A percentile compares a stretch with the other conserved stretches of the same genome.
phyloP scores from a whole-genome alignment of 164 flowering plant genomes.

The Annona cherimola region DNA sequence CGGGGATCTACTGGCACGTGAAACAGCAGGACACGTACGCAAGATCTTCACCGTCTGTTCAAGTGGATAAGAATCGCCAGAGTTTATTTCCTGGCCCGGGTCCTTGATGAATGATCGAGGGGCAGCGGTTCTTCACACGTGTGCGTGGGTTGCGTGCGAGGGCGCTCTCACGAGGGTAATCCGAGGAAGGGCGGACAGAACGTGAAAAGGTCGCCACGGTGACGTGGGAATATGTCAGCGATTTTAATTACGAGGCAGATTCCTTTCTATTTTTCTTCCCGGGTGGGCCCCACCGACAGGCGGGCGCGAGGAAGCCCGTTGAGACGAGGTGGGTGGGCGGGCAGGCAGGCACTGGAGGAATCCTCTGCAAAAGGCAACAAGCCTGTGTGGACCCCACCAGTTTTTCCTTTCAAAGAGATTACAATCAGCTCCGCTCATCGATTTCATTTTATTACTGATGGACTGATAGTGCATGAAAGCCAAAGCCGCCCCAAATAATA shows the following conservation, averaged over 20 bases:
- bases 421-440: neutral
- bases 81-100: too few relatives aligned
- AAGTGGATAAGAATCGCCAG: too few relatives aligned
- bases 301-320: neutral
- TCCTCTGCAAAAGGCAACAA: neutral
- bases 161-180: too few relatives aligned
- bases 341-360: neutral
- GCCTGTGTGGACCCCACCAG: neutral
- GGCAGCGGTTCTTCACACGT: too few relatives aligned
- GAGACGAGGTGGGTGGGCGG: neutral
- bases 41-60: too few relatives aligned
- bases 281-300: neutral
- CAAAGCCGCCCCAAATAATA: too few relatives aligned
- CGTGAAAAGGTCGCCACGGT: neutral
- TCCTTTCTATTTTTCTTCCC: neutral
- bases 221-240: neutral
- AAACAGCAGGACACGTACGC: too few relatives aligned
- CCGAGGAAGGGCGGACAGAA: neutral
- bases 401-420: too few relatives aligned
- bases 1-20: too few relatives aligned
- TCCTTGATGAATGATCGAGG: neutral
- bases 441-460: too few relatives aligned
- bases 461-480: too few relatives aligned
- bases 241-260: conserved; percentile 3
- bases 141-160: too few relatives aligned